Evolutionary conservation across 805 yeast species (phyloP).

Genomic region (Hanseniaspora lachancei): DNA sequence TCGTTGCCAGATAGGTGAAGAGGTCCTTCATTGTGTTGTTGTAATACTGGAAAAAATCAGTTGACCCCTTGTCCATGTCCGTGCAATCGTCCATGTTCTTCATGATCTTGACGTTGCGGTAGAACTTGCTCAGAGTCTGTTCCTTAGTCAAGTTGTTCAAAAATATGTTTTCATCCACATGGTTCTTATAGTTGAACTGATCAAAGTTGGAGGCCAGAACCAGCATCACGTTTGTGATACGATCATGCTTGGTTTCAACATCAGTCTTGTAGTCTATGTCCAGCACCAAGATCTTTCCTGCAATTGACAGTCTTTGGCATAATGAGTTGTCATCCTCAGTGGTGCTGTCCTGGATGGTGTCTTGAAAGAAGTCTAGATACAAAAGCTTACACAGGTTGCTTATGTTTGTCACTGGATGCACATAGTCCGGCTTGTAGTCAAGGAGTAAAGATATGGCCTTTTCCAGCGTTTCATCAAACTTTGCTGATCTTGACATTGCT

Average conservation of each 20-base stretch:
- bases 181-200: conserved; percentile 25
- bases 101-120: conserved; percentile 25
- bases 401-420: conserved; percentile 6
- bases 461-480: background rate
- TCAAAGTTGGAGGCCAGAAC: conserved; percentile 29
- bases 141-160: conserved; percentile 19
- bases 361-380: conserved; percentile 7
- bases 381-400: conserved; percentile 9
- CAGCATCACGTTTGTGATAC: conserved; percentile 26
- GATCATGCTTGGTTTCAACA: conserved; percentile 13
- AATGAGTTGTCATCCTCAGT: too few species aligned
- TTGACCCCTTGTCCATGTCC: background rate
- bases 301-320: conserved; percentile 25
- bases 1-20: background rate
- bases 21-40: background rate
- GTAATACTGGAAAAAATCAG: conserved; percentile 7
- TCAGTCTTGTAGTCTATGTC: conserved; percentile 24
- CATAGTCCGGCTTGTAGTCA: conserved; percentile 10
- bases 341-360: conserved; percentile 5
- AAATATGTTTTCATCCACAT: conserved; percentile 20
- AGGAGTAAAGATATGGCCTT: background rate
- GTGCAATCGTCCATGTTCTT: conserved; percentile 21
- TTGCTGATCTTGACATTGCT: background rate
- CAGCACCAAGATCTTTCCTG: conserved; percentile 28
- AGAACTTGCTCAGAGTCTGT: conserved; percentile 23